A percentile compares a stretch with the other conserved stretches of the same genome.
phyloP scores from a whole-genome alignment of 768 basidiomycete species.

The Cyclocybe aegerita region DNA sequence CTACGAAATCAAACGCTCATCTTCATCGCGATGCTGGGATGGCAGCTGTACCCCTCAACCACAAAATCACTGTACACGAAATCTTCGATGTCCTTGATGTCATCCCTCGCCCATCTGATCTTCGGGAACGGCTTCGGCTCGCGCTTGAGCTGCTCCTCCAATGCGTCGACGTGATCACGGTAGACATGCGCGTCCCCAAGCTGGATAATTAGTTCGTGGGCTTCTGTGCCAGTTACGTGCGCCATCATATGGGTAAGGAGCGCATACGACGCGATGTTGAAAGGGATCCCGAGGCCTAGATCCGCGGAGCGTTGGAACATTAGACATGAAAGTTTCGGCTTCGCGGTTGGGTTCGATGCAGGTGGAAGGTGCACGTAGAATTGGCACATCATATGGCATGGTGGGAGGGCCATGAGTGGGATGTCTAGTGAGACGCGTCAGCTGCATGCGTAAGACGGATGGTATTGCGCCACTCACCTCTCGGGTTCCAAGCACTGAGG shows the following conservation, averaged over 20 bases:
- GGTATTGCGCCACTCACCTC: constrained; percentile 57
- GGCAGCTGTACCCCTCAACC: constrained; percentile 84
- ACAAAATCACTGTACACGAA: constrained; percentile 80
- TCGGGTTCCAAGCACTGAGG: constrained; percentile 96
- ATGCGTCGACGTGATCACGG: constrained; percentile 85
- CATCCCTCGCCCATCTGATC: constrained; percentile 66
- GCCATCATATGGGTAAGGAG: constrained; percentile 98
- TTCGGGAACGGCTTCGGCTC: constrained; percentile 83
- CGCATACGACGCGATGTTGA: constrained; percentile 99
- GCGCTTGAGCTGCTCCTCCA: constrained; percentile 77
- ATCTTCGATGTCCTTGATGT: constrained; percentile 73
- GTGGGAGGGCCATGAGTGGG: constrained; percentile 92
- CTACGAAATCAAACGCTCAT: constrained; percentile 75
- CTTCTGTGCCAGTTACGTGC: constrained; percentile 81
- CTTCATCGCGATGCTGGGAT: constrained; percentile 88
- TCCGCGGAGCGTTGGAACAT: constrained; percentile 99
- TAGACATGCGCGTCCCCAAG: constrained; percentile 99
- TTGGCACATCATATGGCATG: constrained; percentile 98
- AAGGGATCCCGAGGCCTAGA: constrained; percentile 94
- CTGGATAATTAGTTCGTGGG: constrained; percentile 91
- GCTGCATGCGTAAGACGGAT: background rate
- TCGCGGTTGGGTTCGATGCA: constrained; percentile 40
- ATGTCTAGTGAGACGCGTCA: constrained; percentile 58
- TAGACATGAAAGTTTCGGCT: constrained; percentile 83
- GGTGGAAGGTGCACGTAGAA: constrained; percentile 94